phyloP scores from a whole-genome alignment of 352 stramenopile genomes.

The Phytophthora idaei region DNA sequence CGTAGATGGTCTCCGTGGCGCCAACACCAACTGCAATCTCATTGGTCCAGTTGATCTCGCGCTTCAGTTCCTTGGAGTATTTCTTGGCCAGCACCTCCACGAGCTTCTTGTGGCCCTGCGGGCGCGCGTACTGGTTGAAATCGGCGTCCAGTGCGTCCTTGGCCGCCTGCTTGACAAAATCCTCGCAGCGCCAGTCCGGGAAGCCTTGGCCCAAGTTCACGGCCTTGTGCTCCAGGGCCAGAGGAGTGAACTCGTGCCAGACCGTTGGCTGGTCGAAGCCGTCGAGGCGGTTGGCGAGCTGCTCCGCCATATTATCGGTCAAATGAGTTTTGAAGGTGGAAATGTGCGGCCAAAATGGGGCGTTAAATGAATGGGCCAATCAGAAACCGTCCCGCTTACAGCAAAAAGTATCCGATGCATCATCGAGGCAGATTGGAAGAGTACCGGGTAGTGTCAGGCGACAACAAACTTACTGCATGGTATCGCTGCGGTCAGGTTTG shows the following conservation, averaged over 20 bases:
- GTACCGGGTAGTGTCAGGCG: neutral
- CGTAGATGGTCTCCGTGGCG: conserved; percentile 95
- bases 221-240: conserved; percentile 85
- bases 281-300: conserved; percentile 61
- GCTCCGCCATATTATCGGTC: conserved; percentile 49
- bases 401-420: conserved; percentile 11
- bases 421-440: conserved; percentile 21
- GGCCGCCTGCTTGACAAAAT: conserved; percentile 94
- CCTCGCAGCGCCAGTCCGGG: conserved; percentile 92
- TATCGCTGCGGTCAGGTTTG: neutral
- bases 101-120: conserved; percentile 88
- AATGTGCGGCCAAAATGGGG: conserved; percentile 4
- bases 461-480: neutral
- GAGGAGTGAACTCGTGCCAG: conserved; percentile 90
- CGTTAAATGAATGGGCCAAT: conserved; percentile 26
- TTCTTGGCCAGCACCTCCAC: conserved; percentile 87
- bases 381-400: conserved; percentile 6
- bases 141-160: conserved; percentile 93
- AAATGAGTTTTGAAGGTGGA: conserved; percentile 19
- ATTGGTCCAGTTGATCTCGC: conserved; percentile 88
- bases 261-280: conserved; percentile 84
- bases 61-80: conserved; percentile 88
- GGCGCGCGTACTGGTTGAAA: conserved; percentile 94
- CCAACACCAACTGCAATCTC: conserved; percentile 95
- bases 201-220: conserved; percentile 96